Base-by-base conservation (phyloP, 2,329 filamentous ascomycete species). In the Raffaelea deltoideospora region DNA sequence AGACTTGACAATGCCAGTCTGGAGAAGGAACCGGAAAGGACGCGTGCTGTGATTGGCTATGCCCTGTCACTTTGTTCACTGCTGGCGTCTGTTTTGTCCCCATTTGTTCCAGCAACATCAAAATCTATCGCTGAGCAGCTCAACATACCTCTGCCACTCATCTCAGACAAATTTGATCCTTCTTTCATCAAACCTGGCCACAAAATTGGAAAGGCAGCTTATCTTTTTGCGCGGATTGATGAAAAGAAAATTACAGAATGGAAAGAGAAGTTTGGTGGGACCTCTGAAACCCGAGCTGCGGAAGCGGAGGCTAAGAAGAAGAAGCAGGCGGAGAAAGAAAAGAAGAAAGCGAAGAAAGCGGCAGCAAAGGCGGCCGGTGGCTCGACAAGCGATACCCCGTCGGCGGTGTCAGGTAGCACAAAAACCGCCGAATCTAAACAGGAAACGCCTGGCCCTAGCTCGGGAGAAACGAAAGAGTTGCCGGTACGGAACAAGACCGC, bases 61-160 rank as follows among this genome's bases (percentile, higher is more conserved):
- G 83, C 79, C 1, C 65, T 93, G 41, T 92, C 92, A 60, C 72
- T 87, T 45, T 76, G 88, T 37, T 76, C 88, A 51, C 75, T 95
- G 23, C 68, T 93, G 33, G 82, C 86, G 18, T 77, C 74, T 37
- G 61, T 94, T 31, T 71, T 87, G 39, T 73, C 76, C 36, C 87
- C 87, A 0, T 95, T 88, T 60, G 83, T 95, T 67, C 86, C 85
- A 29, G 69, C 69, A n/a, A 87, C 80, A 9, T 67, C 80, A 4
- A 68, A 68, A 41, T 73, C 74, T 23, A 94, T 95, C 47, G 72
- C 84, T 45, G 58, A 71, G 43, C 88, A 95, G 61, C 70, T 96
- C 21, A 45, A 36, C 32, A 29, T 37, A 44, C 55, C 79, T 43
- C 65, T 41, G 58, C 71, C 50, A 57, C 67, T 33, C 57, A 85